Evolutionary conservation across 2,329 filamentous ascomycete species (phyloP), one percentile per base, ranked within the genome.

Genomic region (Bipolaris zeicola): DNA sequence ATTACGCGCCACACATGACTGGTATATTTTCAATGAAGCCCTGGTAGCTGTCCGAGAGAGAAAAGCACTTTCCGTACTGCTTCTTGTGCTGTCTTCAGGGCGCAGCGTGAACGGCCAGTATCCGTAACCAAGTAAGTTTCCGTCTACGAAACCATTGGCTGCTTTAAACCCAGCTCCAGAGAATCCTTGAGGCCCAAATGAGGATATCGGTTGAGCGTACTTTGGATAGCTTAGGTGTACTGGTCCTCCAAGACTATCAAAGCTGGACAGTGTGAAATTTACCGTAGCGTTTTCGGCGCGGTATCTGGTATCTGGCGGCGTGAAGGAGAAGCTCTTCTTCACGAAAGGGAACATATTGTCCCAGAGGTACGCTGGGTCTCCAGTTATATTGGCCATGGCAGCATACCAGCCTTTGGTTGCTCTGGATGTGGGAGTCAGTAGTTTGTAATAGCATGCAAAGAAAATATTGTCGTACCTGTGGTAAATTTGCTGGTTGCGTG

Each of bases 301-400:
- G n/a, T 48, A 53, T 11, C 36, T 41, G 22, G 31, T 11, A 8
- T 70, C 48, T 4, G 72, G 70, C 5, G 57, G 46, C 3, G 66
- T 71, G 43, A 73, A 71, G 20, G 60, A 64, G 22, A 71, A 63
- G 24, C 63, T 66, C 50, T 68, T 70, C 37, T 66, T 55, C 51
- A 70, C 70, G 39, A 65, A 72, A 3, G 64, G 64, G 10, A 62
- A 48, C 16, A 72, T 52, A 22, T 66, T 66, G 4, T 67, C 63
- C 57, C 58, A 73, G 1, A 58, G 61, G 39, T 65, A 74, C 10
- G 58, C 63, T 4, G 64, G 26, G 42, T 73, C 71, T 16, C 60
- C 69, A 2, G 69, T 65, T 13, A 49, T 31, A 18, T 71, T 57
- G 0, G 64, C 68, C 6, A 57, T 37, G 7, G 45, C 28, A 26